Conservation (phyloP, 371 early-diverging fungal genomes). For the Mortierella sp. region DNA sequence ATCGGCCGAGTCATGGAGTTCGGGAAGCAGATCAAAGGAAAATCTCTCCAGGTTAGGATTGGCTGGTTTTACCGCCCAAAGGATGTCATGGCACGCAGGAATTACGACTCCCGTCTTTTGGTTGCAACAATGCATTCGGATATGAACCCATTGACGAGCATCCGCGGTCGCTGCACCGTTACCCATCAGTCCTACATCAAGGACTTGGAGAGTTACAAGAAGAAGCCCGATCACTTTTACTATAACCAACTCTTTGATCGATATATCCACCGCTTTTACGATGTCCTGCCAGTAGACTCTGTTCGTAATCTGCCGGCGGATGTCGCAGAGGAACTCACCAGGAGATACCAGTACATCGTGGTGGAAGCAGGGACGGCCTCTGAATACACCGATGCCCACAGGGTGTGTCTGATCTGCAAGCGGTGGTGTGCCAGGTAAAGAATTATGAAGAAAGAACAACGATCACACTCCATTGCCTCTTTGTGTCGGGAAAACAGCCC, state of each 20-base stretch:
- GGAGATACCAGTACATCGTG: slow-evolving; percentile 84
- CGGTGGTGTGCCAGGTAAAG: slow-evolving; percentile 81
- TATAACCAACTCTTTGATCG: slow-evolving; percentile 91
- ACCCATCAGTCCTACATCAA: slow-evolving; percentile 78
- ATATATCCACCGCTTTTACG: slow-evolving; percentile 90
- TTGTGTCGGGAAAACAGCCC: background rate
- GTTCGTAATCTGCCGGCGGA: slow-evolving; percentile 86
- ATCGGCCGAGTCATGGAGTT: slow-evolving; percentile 91
- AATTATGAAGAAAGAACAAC: background rate
- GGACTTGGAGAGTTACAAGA: slow-evolving; percentile 71
- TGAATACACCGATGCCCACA: slow-evolving; percentile 79
- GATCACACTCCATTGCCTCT: background rate
- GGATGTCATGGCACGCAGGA: slow-evolving; percentile 79
- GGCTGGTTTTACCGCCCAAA: slow-evolving; percentile 90
- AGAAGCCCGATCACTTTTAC: slow-evolving; percentile 81
- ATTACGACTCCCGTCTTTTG: slow-evolving; percentile 80
- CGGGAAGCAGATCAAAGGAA: slow-evolving; percentile 64
- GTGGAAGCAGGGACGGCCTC: slow-evolving; percentile 86
- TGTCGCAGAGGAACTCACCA: slow-evolving; percentile 73
- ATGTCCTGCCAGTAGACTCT: slow-evolving; percentile 83
- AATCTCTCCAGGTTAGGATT: slow-evolving; percentile 72
- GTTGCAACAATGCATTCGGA: slow-evolving; percentile 94
- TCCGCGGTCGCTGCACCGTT: slow-evolving; percentile 86
- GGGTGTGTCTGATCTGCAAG: slow-evolving; percentile 84
- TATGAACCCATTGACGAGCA: slow-evolving; percentile 84